Evolutionary conservation across 2,329 filamentous ascomycete genomes (phyloP).

Genomic region (Pseudopyrenochaeta lycopersici): DNA sequence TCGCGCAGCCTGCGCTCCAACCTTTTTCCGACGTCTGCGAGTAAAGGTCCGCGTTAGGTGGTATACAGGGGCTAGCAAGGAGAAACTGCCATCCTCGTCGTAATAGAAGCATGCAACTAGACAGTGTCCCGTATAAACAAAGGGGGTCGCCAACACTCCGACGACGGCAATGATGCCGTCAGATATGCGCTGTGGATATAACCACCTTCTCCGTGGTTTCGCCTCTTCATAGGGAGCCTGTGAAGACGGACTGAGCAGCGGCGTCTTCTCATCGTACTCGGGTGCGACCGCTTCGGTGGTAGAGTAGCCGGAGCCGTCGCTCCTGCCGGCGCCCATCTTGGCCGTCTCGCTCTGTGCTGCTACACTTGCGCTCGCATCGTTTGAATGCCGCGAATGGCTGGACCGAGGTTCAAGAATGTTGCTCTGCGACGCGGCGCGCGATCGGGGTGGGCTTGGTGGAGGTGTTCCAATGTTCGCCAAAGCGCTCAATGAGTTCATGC

Average conservation of each 20-base stretch:
- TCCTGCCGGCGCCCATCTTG: slow-evolving; percentile 39
- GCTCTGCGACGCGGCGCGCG: slow-evolving; percentile 64
- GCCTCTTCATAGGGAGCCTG: slow-evolving; percentile 43
- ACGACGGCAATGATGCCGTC: slow-evolving; percentile 78
- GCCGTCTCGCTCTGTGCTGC: slow-evolving; percentile 37
- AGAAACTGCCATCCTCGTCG: slow-evolving; percentile 80
- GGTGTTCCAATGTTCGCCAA: slow-evolving; percentile 77
- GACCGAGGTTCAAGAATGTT: slow-evolving; percentile 49
- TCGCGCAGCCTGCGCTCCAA: slow-evolving; percentile 38
- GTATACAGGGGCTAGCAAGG: slow-evolving; percentile 76
- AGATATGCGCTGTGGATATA: slow-evolving; percentile 74
- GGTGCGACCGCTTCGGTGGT: slow-evolving; percentile 41
- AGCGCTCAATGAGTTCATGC: slow-evolving; percentile 97
- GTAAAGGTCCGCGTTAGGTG: slow-evolving; percentile 65
- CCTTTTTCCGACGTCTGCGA: slow-evolving; percentile 47
- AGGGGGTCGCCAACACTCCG: slow-evolving; percentile 78
- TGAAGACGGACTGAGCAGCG: slow-evolving; percentile 62
- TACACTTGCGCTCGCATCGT: slow-evolving; percentile 46
- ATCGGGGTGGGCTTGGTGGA: slow-evolving; percentile 59
- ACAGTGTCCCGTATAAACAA: slow-evolving; percentile 83
- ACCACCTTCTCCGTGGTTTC: slow-evolving; percentile 52
- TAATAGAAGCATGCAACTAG: slow-evolving; percentile 85
- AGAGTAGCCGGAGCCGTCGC: slow-evolving; percentile 26
- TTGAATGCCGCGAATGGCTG: slow-evolving; percentile 28
- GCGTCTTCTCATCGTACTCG: slow-evolving; percentile 71